Percentiles rank a stretch among this genome's conserved stretches.
These are phyloP conservation scores for Diaporthe sp. DNA, from an alignment of 2,329 filamentous ascomycete species.

Conservation along the genomic window DNA sequence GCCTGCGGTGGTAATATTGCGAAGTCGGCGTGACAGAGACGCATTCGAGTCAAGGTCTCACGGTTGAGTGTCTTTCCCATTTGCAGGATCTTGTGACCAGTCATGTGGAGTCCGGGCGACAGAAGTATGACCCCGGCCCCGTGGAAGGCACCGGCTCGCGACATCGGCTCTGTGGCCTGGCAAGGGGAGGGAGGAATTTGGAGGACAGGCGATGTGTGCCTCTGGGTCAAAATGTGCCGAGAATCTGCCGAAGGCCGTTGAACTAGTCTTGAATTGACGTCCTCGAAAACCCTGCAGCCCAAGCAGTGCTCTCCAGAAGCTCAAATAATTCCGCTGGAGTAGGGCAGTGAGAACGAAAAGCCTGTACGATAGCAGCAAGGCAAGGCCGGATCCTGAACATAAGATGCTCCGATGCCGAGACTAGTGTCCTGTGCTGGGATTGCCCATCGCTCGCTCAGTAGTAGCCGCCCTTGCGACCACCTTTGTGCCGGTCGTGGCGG, in stretches of 20 bases:
- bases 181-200: background rate
- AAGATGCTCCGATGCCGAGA: background rate
- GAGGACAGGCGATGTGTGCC: background rate
- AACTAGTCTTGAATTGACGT: background rate
- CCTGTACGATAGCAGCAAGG: background rate
- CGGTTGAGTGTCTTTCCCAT: background rate
- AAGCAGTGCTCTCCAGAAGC: background rate
- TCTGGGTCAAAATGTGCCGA: background rate
- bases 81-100: constrained; percentile 11
- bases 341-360: background rate
- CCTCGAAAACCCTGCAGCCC: background rate
- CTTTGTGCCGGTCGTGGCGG: constrained; percentile 34
- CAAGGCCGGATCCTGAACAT: background rate
- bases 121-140: background rate
- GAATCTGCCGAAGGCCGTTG: background rate
- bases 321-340: background rate
- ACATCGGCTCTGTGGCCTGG: background rate
- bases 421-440: background rate
- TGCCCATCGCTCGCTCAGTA: constrained; percentile 26
- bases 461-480: constrained; percentile 35
- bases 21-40: background rate
- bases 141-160: background rate
- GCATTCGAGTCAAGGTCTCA: background rate
- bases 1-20: background rate
- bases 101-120: constrained; percentile 10